These are phyloP conservation scores for Paramyrothecium sp. DNA, from an alignment of 2,329 filamentous ascomycete species.

Conservation along the genomic window DNA sequence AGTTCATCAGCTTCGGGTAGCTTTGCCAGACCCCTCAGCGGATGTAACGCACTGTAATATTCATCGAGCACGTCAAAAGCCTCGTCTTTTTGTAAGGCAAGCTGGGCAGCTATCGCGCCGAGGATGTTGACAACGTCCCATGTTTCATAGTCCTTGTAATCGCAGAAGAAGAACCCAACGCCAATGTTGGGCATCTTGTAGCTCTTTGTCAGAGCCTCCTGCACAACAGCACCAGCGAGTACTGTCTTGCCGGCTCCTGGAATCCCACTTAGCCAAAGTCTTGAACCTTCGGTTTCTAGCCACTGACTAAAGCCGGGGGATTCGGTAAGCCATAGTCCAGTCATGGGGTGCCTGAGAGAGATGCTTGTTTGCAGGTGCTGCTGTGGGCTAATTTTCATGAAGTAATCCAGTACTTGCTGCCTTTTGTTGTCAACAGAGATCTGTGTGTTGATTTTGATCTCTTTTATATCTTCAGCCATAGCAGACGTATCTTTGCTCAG, in stretches of 20 bases:
- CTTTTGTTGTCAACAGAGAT: neutral
- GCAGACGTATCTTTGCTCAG: neutral
- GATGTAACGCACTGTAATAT: conserved; percentile 2
- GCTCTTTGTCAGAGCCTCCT: conserved; percentile 2
- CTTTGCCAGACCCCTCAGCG: neutral
- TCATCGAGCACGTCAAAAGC: neutral
- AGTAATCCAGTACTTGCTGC: neutral
- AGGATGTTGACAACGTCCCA: neutral
- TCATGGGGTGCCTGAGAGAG: conserved; percentile 6
- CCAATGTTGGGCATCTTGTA: neutral
- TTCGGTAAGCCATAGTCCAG: conserved; percentile 6
- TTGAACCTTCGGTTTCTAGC: conserved; percentile 3
- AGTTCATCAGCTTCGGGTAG: neutral
- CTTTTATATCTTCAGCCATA: neutral
- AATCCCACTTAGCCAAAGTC: conserved; percentile 12
- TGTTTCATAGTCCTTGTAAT: conserved; percentile 2
- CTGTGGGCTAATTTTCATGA: conserved; percentile 3
- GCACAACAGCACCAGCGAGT: conserved; percentile 3
- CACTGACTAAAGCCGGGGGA: conserved; percentile 2
- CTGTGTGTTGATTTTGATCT: conserved; percentile 9
- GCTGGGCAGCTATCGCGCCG: neutral
- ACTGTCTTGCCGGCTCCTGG: conserved; percentile 10
- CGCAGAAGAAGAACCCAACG: conserved; percentile 10
- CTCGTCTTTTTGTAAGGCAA: conserved; percentile 6
- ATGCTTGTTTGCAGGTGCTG: neutral